Percentiles rank a stretch among this genome's conserved stretches.
Evolutionary conservation across 2,329 filamentous ascomycete species (phyloP).

Genomic region (Xylaria sp.): DNA sequence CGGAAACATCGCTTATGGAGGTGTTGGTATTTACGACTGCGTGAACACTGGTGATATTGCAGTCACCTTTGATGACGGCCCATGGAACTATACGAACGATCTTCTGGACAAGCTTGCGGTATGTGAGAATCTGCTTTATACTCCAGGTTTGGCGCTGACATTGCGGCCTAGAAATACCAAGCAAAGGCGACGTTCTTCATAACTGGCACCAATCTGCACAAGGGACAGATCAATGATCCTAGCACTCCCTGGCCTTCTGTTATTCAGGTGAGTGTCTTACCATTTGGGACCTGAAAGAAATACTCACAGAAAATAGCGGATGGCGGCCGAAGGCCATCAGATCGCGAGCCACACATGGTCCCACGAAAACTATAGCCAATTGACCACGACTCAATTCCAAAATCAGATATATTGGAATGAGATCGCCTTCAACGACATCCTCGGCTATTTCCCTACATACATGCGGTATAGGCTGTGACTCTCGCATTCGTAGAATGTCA

Average conservation of each 20-base stretch:
- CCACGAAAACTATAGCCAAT: constrained; percentile 49
- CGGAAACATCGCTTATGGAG: constrained; percentile 58
- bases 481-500: background rate
- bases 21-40: constrained; percentile 61
- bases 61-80: constrained; percentile 72
- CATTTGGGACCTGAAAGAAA: background rate
- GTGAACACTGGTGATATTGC: constrained; percentile 65
- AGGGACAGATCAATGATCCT: constrained; percentile 61
- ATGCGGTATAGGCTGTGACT: constrained; percentile 43
- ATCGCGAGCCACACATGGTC: constrained; percentile 51
- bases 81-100: constrained; percentile 66
- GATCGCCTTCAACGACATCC: constrained; percentile 50
- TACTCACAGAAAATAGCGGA: constrained; percentile 45
- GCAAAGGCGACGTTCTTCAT: constrained; percentile 73
- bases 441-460: constrained; percentile 50
- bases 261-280: constrained; percentile 43
- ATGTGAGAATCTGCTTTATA: constrained; percentile 10
- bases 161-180: constrained; percentile 57
- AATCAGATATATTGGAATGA: constrained; percentile 51
- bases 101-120: constrained; percentile 62
- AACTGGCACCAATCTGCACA: constrained; percentile 62
- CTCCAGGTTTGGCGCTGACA: constrained; percentile 33
- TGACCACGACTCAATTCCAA: constrained; percentile 45
- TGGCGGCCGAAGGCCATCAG: constrained; percentile 50
- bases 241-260: constrained; percentile 47